phyloP scores from a whole-genome alignment of 345 rosid species.

The Raphanus sativus region DNA sequence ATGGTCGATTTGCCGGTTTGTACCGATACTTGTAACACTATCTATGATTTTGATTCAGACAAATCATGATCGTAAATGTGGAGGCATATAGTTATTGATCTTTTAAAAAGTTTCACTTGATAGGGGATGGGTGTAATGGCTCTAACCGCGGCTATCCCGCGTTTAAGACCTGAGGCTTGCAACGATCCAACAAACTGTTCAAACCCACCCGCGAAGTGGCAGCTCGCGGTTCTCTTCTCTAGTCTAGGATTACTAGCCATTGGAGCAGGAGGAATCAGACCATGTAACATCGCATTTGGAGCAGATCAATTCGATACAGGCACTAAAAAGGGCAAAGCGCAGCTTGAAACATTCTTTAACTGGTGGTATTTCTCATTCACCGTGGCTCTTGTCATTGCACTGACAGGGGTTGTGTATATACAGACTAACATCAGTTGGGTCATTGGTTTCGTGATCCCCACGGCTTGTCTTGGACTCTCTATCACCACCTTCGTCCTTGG shows the following conservation, averaged over 20 bases:
- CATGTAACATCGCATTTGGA: slow-evolving; percentile 81
- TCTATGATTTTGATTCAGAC: not conserved
- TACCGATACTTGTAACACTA: no score
- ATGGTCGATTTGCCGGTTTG: no score
- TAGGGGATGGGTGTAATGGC: slow-evolving; percentile 68
- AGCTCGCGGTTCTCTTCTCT: slow-evolving; percentile 45
- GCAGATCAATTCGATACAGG: slow-evolving; percentile 69
- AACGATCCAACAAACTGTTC: slow-evolving; percentile 33
- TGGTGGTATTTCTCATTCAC: slow-evolving; percentile 87
- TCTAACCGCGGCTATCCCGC: slow-evolving; percentile 48
- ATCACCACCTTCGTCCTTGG: slow-evolving; percentile 55
- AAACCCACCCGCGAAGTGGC: slow-evolving; percentile 45
- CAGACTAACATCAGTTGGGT: slow-evolving; percentile 71
- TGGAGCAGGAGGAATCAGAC: slow-evolving; percentile 72
- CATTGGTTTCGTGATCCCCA: slow-evolving; percentile 61
- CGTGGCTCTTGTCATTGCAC: slow-evolving; percentile 52
- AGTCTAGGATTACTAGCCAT: slow-evolving; percentile 56
- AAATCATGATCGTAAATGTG: not conserved
- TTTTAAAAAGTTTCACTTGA: not conserved
- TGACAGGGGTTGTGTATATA: slow-evolving; percentile 61
- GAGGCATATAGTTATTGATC: not conserved
- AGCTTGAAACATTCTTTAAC: slow-evolving; percentile 68
- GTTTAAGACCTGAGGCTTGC: slow-evolving; percentile 51
- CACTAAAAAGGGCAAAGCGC: slow-evolving; percentile 52
- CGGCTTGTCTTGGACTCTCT: slow-evolving; percentile 54